These are phyloP conservation scores for Tetrahymena borealis DNA, from an alignment of 73 alveolate genomes.

Conservation along the genomic window DNA sequence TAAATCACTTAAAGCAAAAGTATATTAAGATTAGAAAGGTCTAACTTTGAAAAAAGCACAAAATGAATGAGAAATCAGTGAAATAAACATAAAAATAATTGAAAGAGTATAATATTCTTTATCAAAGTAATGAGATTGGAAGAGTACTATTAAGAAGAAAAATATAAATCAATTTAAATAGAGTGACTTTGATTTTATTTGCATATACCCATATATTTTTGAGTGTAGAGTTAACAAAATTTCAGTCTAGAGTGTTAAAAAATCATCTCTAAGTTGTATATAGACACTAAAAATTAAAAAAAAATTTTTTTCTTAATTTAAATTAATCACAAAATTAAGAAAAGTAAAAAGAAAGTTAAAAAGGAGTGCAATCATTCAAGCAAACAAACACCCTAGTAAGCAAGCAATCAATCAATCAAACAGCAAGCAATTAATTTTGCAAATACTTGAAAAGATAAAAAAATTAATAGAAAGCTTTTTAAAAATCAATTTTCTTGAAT, in stretches of 20 bases:
- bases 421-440: not conserved
- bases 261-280: not conserved
- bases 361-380: not conserved
- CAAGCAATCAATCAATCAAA: not conserved
- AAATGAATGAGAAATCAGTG: too few species aligned
- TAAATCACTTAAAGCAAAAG: not conserved
- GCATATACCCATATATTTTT: not conserved
- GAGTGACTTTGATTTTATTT: too few species aligned
- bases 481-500: not conserved
- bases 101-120: too few species aligned
- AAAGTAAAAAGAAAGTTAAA: not conserved
- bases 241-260: not conserved
- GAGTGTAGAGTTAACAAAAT: not conserved
- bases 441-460: not conserved
- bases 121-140: too few species aligned
- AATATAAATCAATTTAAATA: too few species aligned
- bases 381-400: not conserved
- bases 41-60: too few species aligned
- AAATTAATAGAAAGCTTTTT: not conserved
- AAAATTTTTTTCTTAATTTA: not conserved
- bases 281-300: not conserved
- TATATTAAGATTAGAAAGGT: not conserved
- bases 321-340: not conserved
- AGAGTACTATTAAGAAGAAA: too few species aligned
- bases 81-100: too few species aligned